Evolutionary conservation across 768 basidiomycete genomes (phyloP), one percentile per base, ranked within the genome.

Genomic region (Leucocoprinus sp.): DNA sequence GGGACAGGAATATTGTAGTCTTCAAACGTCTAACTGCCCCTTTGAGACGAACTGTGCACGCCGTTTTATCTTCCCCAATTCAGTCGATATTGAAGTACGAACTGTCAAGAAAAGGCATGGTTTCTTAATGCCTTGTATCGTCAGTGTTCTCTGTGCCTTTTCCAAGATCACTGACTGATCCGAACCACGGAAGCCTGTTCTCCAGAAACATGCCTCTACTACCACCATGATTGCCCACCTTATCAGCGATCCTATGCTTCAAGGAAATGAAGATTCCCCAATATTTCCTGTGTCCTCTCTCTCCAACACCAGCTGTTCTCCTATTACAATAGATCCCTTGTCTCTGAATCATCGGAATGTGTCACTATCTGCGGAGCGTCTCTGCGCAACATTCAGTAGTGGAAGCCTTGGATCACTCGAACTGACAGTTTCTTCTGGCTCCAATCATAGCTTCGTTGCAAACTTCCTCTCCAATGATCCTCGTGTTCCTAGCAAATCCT

Each of bases 381-480:
- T 53, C 18, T 53, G 49, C 31, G 37, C 49, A 15, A 46, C 45
- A 9, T 53, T 52, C 47, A 67, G 64, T 52, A 60, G 60, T 49
- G 64, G 59, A 37, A 64, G 64, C 48, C 53, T 68, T 37, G 65
- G 63, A 18, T 64, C 64, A 0, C 57, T 65, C 11, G 61, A 57
- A 35, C 51, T 46, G 34, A 52, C 54, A 26, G 53, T 18, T 9
- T 2, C 23, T 6, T 46, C 45, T 14, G 28, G 4, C 14, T 33
- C 45, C n/a, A 46, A 28, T 11, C 2, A 28, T 27, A 31, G 33
- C n/a, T 12, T 37, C 4, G 9, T 19, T 19, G 8, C 8, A 17
- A 23, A 41, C 14, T 5, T 21, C 18, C 6, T 8, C 24, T 11
- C 33, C 17, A 21, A 5, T 18, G 31, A 22, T 8, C 5, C 31